A percentile compares a stretch with the other conserved stretches of the same genome.
phyloP scores from a whole-genome alignment of 1,284 basidiomycete species.

The Malassezia slooffiae region DNA sequence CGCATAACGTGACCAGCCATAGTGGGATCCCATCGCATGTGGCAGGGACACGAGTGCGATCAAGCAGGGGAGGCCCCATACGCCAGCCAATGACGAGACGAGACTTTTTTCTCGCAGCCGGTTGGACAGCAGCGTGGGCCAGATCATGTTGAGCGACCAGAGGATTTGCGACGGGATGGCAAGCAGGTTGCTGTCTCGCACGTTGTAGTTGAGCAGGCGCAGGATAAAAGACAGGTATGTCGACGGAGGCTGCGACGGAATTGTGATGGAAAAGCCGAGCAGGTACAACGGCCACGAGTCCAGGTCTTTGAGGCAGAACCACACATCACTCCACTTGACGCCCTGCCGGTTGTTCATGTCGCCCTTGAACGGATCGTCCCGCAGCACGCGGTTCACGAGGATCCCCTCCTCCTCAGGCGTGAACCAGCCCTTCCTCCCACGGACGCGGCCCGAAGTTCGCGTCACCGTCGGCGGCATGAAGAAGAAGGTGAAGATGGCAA shows the following conservation, averaged over 20 bases:
- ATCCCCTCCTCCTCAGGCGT: constrained; percentile 52
- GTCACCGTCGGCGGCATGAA: constrained; percentile 20
- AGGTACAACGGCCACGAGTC: constrained; percentile 63
- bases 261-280: constrained; percentile 46
- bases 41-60: constrained; percentile 12
- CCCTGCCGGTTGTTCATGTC: constrained; percentile 68
- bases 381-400: constrained; percentile 55
- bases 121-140: constrained; percentile 16
- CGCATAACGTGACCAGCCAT: constrained; percentile 21
- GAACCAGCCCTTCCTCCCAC: constrained; percentile 63
- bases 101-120: constrained; percentile 11
- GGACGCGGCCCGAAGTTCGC: constrained; percentile 7
- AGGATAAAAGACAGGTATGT: constrained; percentile 15
- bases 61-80: constrained; percentile 14
- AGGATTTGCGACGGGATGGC: constrained; percentile 25
- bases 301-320: constrained; percentile 54
- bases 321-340: constrained; percentile 7
- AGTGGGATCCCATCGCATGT: neutral
- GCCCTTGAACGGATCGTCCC: constrained; percentile 60
- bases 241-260: constrained; percentile 11
- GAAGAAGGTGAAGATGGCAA: constrained; percentile 18
- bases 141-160: constrained; percentile 20
- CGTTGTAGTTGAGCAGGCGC: constrained; percentile 21
- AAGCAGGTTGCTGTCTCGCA: constrained; percentile 26
- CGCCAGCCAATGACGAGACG: constrained; percentile 2